These are phyloP conservation scores for Apiotrichum gracile DNA, from an alignment of 1,284 basidiomycete genomes.

Conservation along the genomic window DNA sequence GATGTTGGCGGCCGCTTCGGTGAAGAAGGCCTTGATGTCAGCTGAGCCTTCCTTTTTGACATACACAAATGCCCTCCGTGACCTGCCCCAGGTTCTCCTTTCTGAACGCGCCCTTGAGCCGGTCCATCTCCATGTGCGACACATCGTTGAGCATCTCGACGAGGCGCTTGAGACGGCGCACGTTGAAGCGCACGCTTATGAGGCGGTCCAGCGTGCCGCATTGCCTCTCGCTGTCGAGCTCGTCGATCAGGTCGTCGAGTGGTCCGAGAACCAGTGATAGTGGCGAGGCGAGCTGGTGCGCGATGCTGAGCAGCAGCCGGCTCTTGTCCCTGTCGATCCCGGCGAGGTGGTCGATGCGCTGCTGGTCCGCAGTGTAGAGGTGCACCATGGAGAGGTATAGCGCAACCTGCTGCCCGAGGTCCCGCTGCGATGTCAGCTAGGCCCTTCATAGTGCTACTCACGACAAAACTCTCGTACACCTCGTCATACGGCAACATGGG, in stretches of 20 bases:
- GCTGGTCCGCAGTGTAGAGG: slow-evolving; percentile 16
- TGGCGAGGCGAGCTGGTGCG: slow-evolving; percentile 46
- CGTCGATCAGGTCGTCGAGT: slow-evolving; percentile 35
- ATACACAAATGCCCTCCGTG: too few species aligned
- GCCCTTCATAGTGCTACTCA: slow-evolving; percentile 11
- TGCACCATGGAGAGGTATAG: not conserved
- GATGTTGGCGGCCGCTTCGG: too few species aligned
- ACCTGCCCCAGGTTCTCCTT: too few species aligned
- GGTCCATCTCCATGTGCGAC: slow-evolving; percentile 35
- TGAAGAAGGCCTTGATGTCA: too few species aligned
- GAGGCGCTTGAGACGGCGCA: slow-evolving; percentile 8
- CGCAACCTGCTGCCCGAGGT: slow-evolving; percentile 3
- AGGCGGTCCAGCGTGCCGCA: too few species aligned
- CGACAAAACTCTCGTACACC: slow-evolving; percentile 42
- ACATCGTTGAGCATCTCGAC: slow-evolving; percentile 44
- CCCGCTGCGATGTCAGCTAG: slow-evolving; percentile 9
- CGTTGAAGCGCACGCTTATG: slow-evolving; percentile 16
- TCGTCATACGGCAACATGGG: slow-evolving; percentile 40
- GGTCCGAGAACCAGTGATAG: slow-evolving; percentile 45
- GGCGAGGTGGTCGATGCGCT: slow-evolving; percentile 45
- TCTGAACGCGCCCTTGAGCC: too few species aligned
- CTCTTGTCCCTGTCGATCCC: slow-evolving; percentile 46
- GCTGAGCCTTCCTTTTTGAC: too few species aligned
- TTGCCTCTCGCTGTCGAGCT: slow-evolving; percentile 16
- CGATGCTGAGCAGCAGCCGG: slow-evolving; percentile 41